Base-by-base conservation (phyloP, 176 grass and related monocot genomes). In the Phoenix roebelenii region DNA sequence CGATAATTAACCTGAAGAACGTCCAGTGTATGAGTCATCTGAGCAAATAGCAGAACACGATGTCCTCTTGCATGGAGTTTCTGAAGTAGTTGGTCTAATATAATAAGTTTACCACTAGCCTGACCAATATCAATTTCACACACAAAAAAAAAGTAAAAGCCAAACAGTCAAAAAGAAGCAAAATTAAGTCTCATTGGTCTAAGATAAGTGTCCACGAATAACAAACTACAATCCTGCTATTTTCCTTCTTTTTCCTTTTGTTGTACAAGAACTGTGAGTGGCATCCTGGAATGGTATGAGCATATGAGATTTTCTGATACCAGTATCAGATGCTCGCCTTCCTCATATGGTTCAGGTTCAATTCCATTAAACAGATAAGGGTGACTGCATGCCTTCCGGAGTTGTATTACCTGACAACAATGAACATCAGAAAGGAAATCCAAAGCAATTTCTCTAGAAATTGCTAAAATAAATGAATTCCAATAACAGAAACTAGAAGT, bases 11-110 rank as follows among this genome's bases (percentile, higher is more conserved):
- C 91, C 91, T 96, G 91, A 65, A 96, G 80, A 87, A 90, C 90
- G 74, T 96, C 91, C 20, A 96, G 80, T 29, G 86, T 96, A 75
- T 84, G 91, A 68, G 91, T 96, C 86, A 96, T 87, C 77, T 96
- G 91, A 85, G 86, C 83, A 87, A 96, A 96, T 66, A 96, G 65
- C 61, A 90, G 60, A 84, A 96, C 83, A 65, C 91, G 86, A 64
- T 90, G 83, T 51, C 91, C 80, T 67, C 72, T 61, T 20, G 55
- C 70, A 58, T 85, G 77, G 35, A 96, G 76, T 73, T 90, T 96
- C 73, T 82, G 85, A 25, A 96, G 83, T 75, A 90, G 50, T 28
- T 82, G 72, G 65, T 96, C 91, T 32, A 96, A 74, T 35, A 87
- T 72, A 68, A 96, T 77, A 28, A 96, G 82, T 72, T 96, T 90